Percentiles rank a stretch among this genome's conserved stretches.
Conservation (phyloP, 176 grass and related monocot species). For the Oropetium thomaeum region DNA sequence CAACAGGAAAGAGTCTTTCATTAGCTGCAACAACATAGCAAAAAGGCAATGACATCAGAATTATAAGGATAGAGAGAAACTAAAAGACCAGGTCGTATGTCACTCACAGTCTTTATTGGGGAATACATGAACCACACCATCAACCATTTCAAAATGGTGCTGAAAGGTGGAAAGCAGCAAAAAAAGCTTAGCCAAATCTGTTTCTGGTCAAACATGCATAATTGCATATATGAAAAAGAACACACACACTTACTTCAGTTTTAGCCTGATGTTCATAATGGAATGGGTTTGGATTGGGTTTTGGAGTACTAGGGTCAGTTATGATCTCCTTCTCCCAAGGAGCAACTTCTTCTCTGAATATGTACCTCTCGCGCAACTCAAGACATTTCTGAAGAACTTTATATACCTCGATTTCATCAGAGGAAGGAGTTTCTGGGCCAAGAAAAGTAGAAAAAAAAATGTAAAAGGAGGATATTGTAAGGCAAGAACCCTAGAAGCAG, state of each 20-base stretch:
- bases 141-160: constrained; percentile 90
- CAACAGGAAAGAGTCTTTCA: constrained; percentile 77
- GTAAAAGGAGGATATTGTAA: not conserved
- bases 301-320: constrained; percentile 94
- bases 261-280: constrained; percentile 59
- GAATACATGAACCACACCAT: constrained; percentile 91
- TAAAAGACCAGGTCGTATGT: not conserved
- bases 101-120: constrained; percentile 78
- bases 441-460: not conserved
- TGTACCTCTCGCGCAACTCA: constrained; percentile 75
- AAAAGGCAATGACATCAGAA: constrained; percentile 7
- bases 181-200: not conserved
- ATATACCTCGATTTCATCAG: constrained; percentile 85
- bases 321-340: constrained; percentile 96
- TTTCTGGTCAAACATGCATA: not conserved
- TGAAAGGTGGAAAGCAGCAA: constrained; percentile 22
- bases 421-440: constrained; percentile 61
- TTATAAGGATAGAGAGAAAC: constrained; percentile 10
- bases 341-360: constrained; percentile 91
- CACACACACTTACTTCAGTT: constrained; percentile 59
- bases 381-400: constrained; percentile 93
- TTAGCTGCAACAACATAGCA: constrained; percentile 51
- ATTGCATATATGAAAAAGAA: constrained; percentile 4
- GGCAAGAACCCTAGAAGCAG: not conserved
- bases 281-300: constrained; percentile 86